phyloP scores from a whole-genome alignment of 78 protist genomes.

The Paratrimastix pyriformis region DNA sequence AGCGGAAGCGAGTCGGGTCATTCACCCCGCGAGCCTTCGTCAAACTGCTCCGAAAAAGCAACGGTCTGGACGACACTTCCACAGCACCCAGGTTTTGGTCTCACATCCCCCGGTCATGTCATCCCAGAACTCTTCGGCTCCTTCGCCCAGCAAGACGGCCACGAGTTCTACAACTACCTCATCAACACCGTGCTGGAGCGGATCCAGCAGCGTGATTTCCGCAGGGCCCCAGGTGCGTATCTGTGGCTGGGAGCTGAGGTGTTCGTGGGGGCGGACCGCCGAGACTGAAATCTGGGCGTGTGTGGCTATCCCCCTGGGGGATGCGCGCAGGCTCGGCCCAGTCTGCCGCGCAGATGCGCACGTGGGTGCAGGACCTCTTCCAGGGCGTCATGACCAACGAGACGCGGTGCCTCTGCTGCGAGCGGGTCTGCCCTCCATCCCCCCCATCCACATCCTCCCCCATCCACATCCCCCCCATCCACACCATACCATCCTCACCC shows the following conservation, averaged over 20 bases:
- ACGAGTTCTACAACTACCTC: constrained; percentile 73
- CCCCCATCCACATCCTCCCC: no score
- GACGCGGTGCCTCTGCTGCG: constrained; percentile 75
- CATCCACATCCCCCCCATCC: neutral
- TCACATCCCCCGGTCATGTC: no score
- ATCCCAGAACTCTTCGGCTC: constrained; percentile 61
- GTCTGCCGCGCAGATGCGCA: no score
- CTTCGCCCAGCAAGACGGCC: constrained; percentile 77
- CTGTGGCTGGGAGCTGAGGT: no score
- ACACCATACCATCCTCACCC: neutral
- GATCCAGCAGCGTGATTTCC: constrained; percentile 34
- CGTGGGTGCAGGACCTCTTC: constrained; percentile 74
- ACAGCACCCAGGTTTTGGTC: no score
- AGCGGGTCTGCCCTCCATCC: constrained; percentile 27
- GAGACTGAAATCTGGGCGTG: no score
- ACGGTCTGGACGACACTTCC: no score
- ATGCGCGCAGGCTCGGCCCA: no score
- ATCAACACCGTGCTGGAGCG: constrained; percentile 62
- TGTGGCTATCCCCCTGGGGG: no score
- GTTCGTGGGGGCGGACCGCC: no score
- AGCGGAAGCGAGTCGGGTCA: no score
- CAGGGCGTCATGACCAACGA: constrained; percentile 72
- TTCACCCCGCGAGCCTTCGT: neutral
- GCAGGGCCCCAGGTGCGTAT: no score
- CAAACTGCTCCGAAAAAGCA: neutral